These are phyloP conservation scores for Bryum argenteum DNA, from an alignment of 225 moss, liverwort and hornwort genomes.

Conservation along the genomic window DNA sequence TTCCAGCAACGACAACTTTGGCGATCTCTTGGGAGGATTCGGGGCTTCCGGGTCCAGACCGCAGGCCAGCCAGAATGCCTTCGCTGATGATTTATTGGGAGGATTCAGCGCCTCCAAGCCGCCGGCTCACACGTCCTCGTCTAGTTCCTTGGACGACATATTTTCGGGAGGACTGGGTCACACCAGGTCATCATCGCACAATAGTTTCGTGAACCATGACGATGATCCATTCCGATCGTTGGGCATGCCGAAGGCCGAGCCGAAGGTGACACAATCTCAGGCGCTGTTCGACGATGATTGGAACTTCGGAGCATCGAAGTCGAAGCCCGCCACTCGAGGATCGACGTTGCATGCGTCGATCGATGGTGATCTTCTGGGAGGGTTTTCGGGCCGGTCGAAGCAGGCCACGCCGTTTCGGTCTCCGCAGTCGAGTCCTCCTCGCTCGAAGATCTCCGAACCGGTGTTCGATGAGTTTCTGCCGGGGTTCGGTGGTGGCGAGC, in stretches of 20 bases:
- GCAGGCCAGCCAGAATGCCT: slow-evolving; percentile 38
- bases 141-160: slow-evolving; percentile 57
- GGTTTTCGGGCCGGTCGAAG: slow-evolving; percentile 46
- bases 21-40: slow-evolving; percentile 69
- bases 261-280: slow-evolving; percentile 43
- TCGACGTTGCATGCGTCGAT: slow-evolving; percentile 48
- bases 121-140: slow-evolving; percentile 42
- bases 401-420: slow-evolving; percentile 40
- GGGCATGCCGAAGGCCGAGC: slow-evolving; percentile 30
- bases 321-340: slow-evolving; percentile 36
- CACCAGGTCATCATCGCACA: slow-evolving; percentile 32
- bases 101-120: slow-evolving; percentile 65
- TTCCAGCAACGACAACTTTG: slow-evolving; percentile 55
- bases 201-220: slow-evolving; percentile 35
- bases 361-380: slow-evolving; percentile 69
- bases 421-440: slow-evolving; percentile 46
- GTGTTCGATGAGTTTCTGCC: slow-evolving; percentile 65
- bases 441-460: slow-evolving; percentile 47
- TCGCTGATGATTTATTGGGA: slow-evolving; percentile 58
- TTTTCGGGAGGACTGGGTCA: slow-evolving; percentile 46
- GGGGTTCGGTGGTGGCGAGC: slow-evolving; percentile 45
- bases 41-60: slow-evolving; percentile 34
- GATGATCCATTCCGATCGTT: slow-evolving; percentile 50
- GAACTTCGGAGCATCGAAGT: slow-evolving; percentile 40
- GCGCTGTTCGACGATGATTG: slow-evolving; percentile 53